Conservation (phyloP, 305 asterid species). For the Fraxinus platypoda region DNA sequence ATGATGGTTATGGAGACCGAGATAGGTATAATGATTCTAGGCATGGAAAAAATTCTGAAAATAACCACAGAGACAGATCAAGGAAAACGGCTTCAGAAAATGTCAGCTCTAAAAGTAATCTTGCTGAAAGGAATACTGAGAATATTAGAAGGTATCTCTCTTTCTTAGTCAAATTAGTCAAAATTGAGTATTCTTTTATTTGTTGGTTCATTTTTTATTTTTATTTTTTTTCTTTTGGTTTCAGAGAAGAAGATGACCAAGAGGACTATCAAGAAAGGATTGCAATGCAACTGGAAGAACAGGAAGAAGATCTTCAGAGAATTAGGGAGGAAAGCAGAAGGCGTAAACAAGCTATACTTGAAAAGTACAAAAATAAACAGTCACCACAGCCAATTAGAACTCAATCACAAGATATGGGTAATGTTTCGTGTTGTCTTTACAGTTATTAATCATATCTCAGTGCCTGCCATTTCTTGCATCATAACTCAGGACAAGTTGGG, state of each 20-base stretch:
- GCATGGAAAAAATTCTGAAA: slow-evolving; percentile 52
- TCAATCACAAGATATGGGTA: slow-evolving; percentile 39
- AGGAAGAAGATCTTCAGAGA: slow-evolving; percentile 88
- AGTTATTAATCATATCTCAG: background rate
- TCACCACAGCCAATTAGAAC: slow-evolving; percentile 34
- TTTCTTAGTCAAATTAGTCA: slow-evolving; percentile 16
- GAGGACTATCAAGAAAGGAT: slow-evolving; percentile 80
- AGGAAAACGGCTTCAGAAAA: slow-evolving; percentile 38
- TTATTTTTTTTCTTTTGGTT: background rate
- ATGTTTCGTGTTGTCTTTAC: background rate
- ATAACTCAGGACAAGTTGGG: slow-evolving; percentile 1
- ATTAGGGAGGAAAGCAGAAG: slow-evolving; percentile 97
- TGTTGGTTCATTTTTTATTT: background rate
- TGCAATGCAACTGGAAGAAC: slow-evolving; percentile 72
- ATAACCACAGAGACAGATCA: slow-evolving; percentile 38
- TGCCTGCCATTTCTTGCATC: background rate
- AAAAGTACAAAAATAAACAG: slow-evolving; percentile 61
- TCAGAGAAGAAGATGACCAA: slow-evolving; percentile 67
- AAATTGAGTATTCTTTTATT: background rate
- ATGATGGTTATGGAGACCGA: slow-evolving; percentile 41
- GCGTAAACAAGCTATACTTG: slow-evolving; percentile 83
- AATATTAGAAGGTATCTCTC: slow-evolving; percentile 50
- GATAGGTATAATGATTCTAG: slow-evolving; percentile 46
- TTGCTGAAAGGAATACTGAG: slow-evolving; percentile 30
- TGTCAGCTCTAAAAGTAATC: slow-evolving; percentile 30